Percentiles rank a stretch among this genome's conserved stretches.
Evolutionary conservation across 306 rosid genomes (phyloP).

Genomic region (Quercus engelmannii): DNA sequence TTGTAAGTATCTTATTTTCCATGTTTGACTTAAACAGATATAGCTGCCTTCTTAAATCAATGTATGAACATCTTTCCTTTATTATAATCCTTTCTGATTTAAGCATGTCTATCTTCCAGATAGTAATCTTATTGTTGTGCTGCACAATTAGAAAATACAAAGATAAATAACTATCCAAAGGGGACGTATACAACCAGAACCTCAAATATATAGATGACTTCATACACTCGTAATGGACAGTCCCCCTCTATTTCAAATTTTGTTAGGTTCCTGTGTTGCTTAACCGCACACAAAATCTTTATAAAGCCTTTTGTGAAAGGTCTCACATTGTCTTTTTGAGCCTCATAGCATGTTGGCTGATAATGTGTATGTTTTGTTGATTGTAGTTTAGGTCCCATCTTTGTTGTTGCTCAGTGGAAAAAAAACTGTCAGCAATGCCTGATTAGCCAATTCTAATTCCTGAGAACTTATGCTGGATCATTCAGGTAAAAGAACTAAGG

Average conservation of each 20-base stretch:
- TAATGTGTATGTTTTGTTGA: background rate
- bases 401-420: background rate
- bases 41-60: background rate
- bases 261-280: background rate
- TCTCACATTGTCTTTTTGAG: background rate
- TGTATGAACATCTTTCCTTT: background rate
- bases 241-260: background rate
- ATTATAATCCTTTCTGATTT: constrained; percentile 1
- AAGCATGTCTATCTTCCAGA: background rate
- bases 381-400: background rate
- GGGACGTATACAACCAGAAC: background rate
- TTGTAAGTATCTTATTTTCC: constrained; percentile 47
- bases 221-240: background rate
- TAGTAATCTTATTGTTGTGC: background rate
- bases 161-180: background rate
- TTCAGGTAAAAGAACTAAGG: background rate
- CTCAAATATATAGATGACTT: background rate
- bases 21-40: background rate
- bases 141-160: background rate
- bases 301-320: no score
- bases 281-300: background rate
- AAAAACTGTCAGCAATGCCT: background rate
- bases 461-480: background rate
- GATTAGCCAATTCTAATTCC: background rate
- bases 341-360: background rate